Evolutionary conservation across 768 basidiomycete species (phyloP).

Genomic region (Lactifluus piperatus): DNA sequence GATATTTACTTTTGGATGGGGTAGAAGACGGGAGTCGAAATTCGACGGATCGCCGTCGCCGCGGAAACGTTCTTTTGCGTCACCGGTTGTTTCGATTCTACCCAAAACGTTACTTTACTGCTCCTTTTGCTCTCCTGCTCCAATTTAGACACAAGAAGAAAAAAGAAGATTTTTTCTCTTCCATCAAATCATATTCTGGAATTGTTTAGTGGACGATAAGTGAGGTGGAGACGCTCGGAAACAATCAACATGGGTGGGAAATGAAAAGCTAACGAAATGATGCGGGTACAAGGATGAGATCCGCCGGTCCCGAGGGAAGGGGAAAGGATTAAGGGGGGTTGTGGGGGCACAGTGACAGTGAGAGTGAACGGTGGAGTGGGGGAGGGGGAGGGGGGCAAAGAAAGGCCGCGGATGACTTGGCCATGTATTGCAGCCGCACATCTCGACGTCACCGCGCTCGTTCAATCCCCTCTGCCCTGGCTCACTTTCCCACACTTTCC

Average conservation of each 20-base stretch:
- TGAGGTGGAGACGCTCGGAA: neutral
- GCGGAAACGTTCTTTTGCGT: neutral
- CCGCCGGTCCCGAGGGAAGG: neutral
- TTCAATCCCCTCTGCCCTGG: neutral
- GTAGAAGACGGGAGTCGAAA: neutral
- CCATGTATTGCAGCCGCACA: neutral
- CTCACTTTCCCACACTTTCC: neutral
- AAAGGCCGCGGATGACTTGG: neutral
- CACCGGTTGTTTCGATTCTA: no score
- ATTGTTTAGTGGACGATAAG: neutral
- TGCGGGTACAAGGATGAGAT: neutral
- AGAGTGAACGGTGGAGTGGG: neutral
- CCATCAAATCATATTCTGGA: neutral
- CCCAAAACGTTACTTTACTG: neutral
- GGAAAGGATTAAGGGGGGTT: neutral
- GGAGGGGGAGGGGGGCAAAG: neutral
- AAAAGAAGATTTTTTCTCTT: no score
- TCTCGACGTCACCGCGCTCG: conserved; percentile 3
- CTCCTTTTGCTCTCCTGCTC: no score
- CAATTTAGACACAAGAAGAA: neutral
- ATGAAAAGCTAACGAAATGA: neutral
- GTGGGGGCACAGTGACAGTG: neutral
- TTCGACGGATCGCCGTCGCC: neutral
- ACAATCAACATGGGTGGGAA: neutral
- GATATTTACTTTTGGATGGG: neutral